These are phyloP conservation scores for Trichoderma lentiforme DNA, from an alignment of 2,329 filamentous ascomycete genomes.

Conservation along the genomic window DNA sequence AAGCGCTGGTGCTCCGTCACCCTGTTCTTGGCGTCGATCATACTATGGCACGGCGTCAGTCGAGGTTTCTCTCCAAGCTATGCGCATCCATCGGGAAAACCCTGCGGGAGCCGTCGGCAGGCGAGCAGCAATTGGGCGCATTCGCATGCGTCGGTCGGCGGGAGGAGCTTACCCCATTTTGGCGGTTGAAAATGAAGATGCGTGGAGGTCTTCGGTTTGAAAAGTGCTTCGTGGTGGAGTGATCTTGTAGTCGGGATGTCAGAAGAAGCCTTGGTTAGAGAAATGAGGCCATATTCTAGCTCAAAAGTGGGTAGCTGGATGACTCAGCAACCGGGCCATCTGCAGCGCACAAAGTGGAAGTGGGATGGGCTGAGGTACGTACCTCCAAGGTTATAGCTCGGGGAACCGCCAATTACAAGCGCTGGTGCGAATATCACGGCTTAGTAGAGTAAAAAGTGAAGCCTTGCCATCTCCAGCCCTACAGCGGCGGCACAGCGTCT, in stretches of 20 bases:
- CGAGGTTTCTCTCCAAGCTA: slow-evolving; percentile 7
- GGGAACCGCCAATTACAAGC: slow-evolving; percentile 8
- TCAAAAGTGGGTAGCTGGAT: slow-evolving; percentile 27
- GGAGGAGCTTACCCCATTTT: slow-evolving; percentile 41
- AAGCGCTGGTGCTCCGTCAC: slow-evolving; percentile 71
- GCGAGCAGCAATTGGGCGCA: slow-evolving; percentile 1
- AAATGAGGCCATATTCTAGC: slow-evolving; percentile 41
- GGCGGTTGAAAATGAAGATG: slow-evolving; percentile 27
- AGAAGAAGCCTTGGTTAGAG: slow-evolving; percentile 26
- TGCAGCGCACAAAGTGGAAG: neutral
- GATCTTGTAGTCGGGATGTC: slow-evolving; percentile 20
- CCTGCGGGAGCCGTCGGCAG: neutral
- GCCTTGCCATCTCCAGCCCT: neutral
- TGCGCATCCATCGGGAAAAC: neutral
- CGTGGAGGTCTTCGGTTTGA: slow-evolving; percentile 24
- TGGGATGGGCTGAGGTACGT: neutral
- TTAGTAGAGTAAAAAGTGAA: neutral
- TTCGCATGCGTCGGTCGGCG: neutral
- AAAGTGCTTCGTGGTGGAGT: slow-evolving; percentile 24
- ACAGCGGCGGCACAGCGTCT: neutral
- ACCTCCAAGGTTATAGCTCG: neutral
- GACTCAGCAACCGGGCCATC: slow-evolving; percentile 33
- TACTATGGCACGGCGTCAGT: slow-evolving; percentile 33
- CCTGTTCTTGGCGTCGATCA: slow-evolving; percentile 71
- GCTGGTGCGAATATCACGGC: neutral